These are phyloP conservation scores for Heterobasidion annosum DNA, from an alignment of 1,284 basidiomycete species.

Conservation along the genomic window DNA sequence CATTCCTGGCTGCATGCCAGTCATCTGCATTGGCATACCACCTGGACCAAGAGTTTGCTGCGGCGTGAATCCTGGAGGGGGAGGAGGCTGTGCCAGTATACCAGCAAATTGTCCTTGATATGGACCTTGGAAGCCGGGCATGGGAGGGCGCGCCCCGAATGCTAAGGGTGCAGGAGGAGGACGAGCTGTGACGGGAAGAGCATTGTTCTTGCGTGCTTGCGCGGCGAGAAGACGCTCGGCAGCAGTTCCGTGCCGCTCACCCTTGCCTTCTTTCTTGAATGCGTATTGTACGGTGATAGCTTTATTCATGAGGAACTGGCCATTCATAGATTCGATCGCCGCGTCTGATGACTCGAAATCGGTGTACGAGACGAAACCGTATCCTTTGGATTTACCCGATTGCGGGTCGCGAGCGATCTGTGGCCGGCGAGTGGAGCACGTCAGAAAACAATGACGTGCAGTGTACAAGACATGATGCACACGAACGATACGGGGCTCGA, in stretches of 20 bases:
- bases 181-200: slow-evolving; percentile 64
- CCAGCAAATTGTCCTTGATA: slow-evolving; percentile 89
- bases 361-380: slow-evolving; percentile 95
- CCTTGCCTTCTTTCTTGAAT: slow-evolving; percentile 98
- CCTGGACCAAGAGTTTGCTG: slow-evolving; percentile 56
- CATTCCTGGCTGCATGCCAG: slow-evolving; percentile 34
- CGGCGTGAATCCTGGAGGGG: slow-evolving; percentile 54
- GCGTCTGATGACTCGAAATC: slow-evolving; percentile 97
- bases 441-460: neutral
- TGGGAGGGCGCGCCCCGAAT: slow-evolving; percentile 54
- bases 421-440: neutral
- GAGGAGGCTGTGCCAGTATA: slow-evolving; percentile 63
- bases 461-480: neutral
- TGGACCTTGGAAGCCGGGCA: slow-evolving; percentile 57
- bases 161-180: slow-evolving; percentile 61
- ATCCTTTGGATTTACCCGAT: slow-evolving; percentile 86
- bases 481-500: neutral
- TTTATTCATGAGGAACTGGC: slow-evolving; percentile 97
- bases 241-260: slow-evolving; percentile 92
- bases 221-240: slow-evolving; percentile 93
- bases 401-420: slow-evolving; percentile 88
- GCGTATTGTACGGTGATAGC: slow-evolving; percentile 95
- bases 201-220: slow-evolving; percentile 93
- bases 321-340: slow-evolving; percentile 94
- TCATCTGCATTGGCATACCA: slow-evolving; percentile 39